Conservation (phyloP, 495 filamentous ascomycete species). For the Rhizodiscina lignyota region DNA sequence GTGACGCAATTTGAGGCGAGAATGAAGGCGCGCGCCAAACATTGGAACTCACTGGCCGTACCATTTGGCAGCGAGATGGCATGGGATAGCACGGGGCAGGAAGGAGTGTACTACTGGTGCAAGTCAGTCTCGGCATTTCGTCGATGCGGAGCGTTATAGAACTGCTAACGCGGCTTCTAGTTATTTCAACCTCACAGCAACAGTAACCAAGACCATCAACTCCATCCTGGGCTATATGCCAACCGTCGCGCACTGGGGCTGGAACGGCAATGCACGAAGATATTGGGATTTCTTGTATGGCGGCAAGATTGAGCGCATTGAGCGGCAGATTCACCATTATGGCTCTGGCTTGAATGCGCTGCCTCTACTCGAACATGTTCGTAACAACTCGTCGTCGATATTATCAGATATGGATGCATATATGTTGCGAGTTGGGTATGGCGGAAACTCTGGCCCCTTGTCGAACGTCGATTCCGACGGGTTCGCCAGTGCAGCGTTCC, state of each 20-base stretch:
- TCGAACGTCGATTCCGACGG: no score
- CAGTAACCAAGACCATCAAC: conserved; percentile 29
- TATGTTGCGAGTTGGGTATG: no score
- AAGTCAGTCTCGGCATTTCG: no score
- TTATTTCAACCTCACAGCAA: conserved; percentile 27
- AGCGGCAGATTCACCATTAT: conserved; percentile 40
- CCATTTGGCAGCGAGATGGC: conserved; percentile 39
- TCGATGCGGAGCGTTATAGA: no score
- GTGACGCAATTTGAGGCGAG: conserved; percentile 19
- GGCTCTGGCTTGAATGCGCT: conserved; percentile 35
- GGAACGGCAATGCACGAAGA: conserved; percentile 34
- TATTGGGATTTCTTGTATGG: conserved; percentile 37
- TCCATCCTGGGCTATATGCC: conserved; percentile 34
- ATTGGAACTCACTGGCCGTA: conserved; percentile 25
- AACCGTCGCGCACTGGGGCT: conserved; percentile 35
- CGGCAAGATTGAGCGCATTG: conserved; percentile 31
- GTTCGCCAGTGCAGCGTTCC: no score
- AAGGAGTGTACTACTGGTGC: conserved; percentile 37
- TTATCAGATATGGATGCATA: no score
- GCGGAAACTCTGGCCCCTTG: no score
- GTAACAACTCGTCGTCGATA: conserved; percentile 24
- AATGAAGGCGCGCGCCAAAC: conserved; percentile 26
- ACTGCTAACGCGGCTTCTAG: no score
- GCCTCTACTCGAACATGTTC: conserved; percentile 29
- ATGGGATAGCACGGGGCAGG: conserved; percentile 39